Evolutionary conservation across 2,329 filamentous ascomycete species (phyloP), one percentile per base, ranked within the genome.

Genomic region (Emergomyces pasteurianus): DNA sequence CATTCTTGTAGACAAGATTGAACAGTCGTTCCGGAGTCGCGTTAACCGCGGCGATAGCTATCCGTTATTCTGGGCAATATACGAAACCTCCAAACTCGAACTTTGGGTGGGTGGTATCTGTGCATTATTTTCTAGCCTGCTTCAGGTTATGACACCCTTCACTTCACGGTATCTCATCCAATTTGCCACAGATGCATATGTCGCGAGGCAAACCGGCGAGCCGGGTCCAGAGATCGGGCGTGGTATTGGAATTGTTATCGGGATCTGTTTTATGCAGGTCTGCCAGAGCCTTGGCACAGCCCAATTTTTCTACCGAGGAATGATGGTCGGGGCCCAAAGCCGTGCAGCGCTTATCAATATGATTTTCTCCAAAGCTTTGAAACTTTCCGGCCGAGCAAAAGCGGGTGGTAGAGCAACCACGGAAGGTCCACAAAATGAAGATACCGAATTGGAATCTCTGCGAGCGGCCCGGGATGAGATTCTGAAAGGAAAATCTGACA

Each of bases 351-450:
- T 97, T 50, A 95, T 96, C 66, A 84, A 88, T 26, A 77, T 91
- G 62, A 90, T 97, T 61, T 97, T 95, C 69, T 89, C 94, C 71
- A 97, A 97, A 74, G 86, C 90, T 2, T 90, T 96, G 86, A 86
- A 86, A 58, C 82, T 97, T 18, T 96, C 92, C 0, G 90, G 87
- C 12, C 83, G 92, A 58, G 94, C 94, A 26, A 94, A 87, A 73
- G 91, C 92, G 12, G 92, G 92, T 49, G 90, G 89, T 12, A 78
- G 79, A 66, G 78, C 79, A 26, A 67, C 74, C n/a, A 69, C 71
- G 14, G 68, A 43, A 71, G 56, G 28, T 12, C 47, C 78, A 3
- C 78, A 77, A 23, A 75, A 80, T 12, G 70, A 74, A n/a, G 73
- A 77, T 16, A 8, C 50, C 40, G 78, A 77, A 36, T 78, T 82